Conservation (phyloP, 306 rosid species). For the Trichosanthes truncata region DNA sequence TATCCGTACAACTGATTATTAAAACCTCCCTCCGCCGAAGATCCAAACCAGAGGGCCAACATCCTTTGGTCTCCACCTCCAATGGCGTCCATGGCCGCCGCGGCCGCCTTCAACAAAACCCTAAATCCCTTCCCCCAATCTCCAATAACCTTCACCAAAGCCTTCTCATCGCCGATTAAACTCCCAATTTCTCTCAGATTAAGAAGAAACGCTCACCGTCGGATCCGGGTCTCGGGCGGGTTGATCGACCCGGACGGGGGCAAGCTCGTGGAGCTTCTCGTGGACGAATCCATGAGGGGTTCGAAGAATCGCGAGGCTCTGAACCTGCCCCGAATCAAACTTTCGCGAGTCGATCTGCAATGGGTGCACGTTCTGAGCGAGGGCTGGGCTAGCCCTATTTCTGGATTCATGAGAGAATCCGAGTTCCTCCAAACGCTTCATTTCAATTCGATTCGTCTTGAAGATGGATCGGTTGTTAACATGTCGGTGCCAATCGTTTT, state of each 20-base stretch:
- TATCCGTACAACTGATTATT: neutral
- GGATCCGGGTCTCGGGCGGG: slow-evolving; percentile 40
- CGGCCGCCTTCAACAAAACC: slow-evolving; percentile 31
- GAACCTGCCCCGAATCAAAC: slow-evolving; percentile 48
- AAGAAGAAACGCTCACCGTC: slow-evolving; percentile 1
- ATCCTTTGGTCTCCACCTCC: slow-evolving; percentile 16
- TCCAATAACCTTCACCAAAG: slow-evolving; percentile 25
- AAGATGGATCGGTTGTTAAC: slow-evolving; percentile 64
- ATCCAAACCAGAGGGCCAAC: neutral
- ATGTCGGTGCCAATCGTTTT: slow-evolving; percentile 92
- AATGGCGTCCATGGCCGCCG: slow-evolving; percentile 86
- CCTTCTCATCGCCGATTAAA: slow-evolving; percentile 22
- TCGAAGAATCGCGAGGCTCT: slow-evolving; percentile 57
- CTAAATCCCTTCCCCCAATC: slow-evolving; percentile 25
- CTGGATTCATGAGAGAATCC: slow-evolving; percentile 80
- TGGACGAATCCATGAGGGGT: slow-evolving; percentile 33
- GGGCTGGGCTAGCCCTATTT: slow-evolving; percentile 91
- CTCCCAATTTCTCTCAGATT: neutral
- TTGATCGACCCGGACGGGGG: slow-evolving; percentile 97
- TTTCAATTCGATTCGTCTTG: slow-evolving; percentile 75
- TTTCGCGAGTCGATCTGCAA: slow-evolving; percentile 61
- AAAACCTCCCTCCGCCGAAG: neutral
- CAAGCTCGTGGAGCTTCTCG: slow-evolving; percentile 61
- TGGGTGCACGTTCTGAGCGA: slow-evolving; percentile 94
- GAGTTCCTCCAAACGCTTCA: slow-evolving; percentile 99